Percentiles rank a stretch among this genome's conserved stretches.
phyloP scores from a whole-genome alignment of 164 flowering plant genomes.

The Amborella trichopoda region DNA sequence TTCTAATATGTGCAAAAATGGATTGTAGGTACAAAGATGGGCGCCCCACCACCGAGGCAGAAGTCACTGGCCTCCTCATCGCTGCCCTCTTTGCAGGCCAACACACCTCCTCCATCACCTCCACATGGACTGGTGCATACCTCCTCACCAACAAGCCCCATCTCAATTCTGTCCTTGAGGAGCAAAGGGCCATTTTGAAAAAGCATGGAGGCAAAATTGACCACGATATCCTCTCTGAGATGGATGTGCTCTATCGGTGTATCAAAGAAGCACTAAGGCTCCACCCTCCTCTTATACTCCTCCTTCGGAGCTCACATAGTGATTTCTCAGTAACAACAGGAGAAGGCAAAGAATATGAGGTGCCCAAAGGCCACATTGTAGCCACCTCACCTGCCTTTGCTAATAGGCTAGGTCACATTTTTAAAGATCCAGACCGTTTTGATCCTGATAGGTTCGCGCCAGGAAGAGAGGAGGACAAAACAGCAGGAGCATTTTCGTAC shows the following conservation, averaged over 20 bases:
- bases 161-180: conserved; percentile 56
- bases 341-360: conserved; percentile 79
- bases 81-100: conserved; percentile 98
- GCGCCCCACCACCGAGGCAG: conserved; percentile 71
- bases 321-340: conserved; percentile 72
- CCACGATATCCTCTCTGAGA: conserved; percentile 83
- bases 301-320: conserved; percentile 68
- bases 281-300: conserved; percentile 90
- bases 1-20: too few relatives aligned
- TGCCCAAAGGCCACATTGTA: conserved; percentile 91
- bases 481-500: conserved; percentile 82
- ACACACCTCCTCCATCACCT: conserved; percentile 94
- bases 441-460: conserved; percentile 77
- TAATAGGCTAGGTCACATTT: conserved; percentile 74
- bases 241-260: conserved; percentile 75
- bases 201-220: conserved; percentile 67
- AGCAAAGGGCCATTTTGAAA: conserved; percentile 56
- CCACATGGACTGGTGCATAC: conserved; percentile 94
- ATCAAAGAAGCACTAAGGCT: conserved; percentile 92
- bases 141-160: conserved; percentile 48
- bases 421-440: conserved; percentile 57
- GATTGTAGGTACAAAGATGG: conserved; percentile 83
- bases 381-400: conserved; percentile 97
- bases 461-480: conserved; percentile 95
- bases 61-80: conserved; percentile 93